phyloP scores from a whole-genome alignment of 257 asterid genomes.

The Salvia hispanica region DNA sequence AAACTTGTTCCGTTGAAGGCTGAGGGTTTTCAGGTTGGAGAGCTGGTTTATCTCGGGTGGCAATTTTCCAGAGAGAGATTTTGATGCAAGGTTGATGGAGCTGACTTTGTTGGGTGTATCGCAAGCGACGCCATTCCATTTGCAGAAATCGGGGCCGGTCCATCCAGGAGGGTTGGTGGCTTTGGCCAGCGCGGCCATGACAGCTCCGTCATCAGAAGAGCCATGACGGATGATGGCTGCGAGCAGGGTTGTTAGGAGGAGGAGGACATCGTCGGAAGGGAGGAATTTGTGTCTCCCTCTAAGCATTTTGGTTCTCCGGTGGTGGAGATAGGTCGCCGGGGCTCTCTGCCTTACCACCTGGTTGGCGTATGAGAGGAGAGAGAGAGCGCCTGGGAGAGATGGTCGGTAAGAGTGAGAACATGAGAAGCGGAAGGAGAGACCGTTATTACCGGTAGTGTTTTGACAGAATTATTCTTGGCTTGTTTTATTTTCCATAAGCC shows the following conservation, averaged over 20 bases:
- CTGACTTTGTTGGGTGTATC: conserved; percentile 46
- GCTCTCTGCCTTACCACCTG: conserved; percentile 36
- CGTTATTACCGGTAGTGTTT: conserved; percentile 26
- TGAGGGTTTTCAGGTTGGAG: conserved; percentile 56
- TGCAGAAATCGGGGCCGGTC: conserved; percentile 61
- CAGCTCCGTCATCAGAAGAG: conserved; percentile 51
- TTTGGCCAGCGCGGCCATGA: conserved; percentile 62
- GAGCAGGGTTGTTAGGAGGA: conserved; percentile 29
- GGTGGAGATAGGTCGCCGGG: conserved; percentile 25
- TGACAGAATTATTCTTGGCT: not conserved
- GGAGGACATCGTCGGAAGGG: conserved; percentile 7
- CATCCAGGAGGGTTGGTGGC: conserved; percentile 54
- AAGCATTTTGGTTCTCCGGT: conserved; percentile 41
- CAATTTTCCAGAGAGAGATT: conserved; percentile 51
- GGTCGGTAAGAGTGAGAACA: conserved; percentile 26
- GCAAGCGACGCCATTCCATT: conserved; percentile 73
- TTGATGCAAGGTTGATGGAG: conserved; percentile 51
- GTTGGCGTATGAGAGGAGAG: conserved; percentile 38
- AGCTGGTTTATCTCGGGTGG: conserved; percentile 61
- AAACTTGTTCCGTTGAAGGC: conserved; percentile 53
- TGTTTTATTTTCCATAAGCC: no score
- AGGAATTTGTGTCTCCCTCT: conserved; percentile 33
- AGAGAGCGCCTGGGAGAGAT: conserved; percentile 18
- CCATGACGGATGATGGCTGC: conserved; percentile 42
- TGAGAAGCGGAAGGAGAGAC: conserved; percentile 34